Conservation (phyloP, 805 yeast genomes). For the Yarrowia deformans region DNA sequence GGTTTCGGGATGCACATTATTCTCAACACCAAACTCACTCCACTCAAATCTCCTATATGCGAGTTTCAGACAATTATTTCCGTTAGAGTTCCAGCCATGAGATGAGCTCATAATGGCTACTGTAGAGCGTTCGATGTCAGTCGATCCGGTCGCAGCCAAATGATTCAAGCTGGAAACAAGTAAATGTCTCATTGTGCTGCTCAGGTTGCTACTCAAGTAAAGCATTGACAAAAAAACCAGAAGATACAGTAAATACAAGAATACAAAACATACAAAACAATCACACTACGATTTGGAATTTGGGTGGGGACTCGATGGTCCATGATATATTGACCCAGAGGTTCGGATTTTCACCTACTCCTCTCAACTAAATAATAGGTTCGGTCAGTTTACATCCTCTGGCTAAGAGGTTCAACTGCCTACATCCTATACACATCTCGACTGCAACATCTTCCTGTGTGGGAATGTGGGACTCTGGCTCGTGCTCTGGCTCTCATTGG, state of each 20-base stretch:
- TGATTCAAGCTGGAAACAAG: too few species aligned
- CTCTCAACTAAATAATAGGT: conserved; percentile 25
- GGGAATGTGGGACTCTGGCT: conserved; percentile 17
- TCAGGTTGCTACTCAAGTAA: background rate
- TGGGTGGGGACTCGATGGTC: conserved; percentile 26
- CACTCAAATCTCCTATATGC: background rate
- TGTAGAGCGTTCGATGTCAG: too few species aligned
- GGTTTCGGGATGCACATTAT: too few species aligned
- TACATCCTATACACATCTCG: conserved; percentile 34
- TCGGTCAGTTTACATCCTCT: conserved; percentile 31
- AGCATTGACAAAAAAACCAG: background rate
- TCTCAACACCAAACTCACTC: too few species aligned
- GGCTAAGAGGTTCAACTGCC: conserved; percentile 34
- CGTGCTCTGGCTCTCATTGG: conserved; percentile 29
- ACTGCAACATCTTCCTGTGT: conserved; percentile 27
- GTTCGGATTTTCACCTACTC: conserved; percentile 31
- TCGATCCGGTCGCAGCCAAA: too few species aligned
- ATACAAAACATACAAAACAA: background rate
- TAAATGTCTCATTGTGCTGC: too few species aligned
- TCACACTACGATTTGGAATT: conserved; percentile 1
- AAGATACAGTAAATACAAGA: background rate
- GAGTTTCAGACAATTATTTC: background rate
- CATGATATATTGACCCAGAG: conserved; percentile 25
- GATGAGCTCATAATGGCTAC: conserved; percentile 12
- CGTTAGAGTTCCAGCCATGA: background rate